Evolutionary conservation across 257 asterid species (phyloP), one percentile per base, ranked within the genome.

Genomic region (Henckelia pumila): DNA sequence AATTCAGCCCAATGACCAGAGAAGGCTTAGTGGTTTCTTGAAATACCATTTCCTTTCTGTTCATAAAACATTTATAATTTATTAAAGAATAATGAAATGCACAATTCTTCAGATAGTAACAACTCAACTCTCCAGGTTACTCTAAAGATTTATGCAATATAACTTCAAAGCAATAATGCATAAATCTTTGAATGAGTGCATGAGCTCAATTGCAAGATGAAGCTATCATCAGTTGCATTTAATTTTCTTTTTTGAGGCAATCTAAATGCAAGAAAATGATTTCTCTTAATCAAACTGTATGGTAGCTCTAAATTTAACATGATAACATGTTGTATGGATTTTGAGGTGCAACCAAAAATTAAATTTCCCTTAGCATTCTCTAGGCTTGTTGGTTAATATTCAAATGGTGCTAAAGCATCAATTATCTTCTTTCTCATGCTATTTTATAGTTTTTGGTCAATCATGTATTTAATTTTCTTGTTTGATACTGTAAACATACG

Each of bases 21-120:
- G 82, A 77, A 71, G 63, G 77, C 75, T 40, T 59, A 86, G 95
- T 88, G 83, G 74, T 70, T 50, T 61, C 52, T 74, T 40, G 30
- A 6, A 59, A 29, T 63, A 44, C 22, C 35, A 3, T 47, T 62
- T 19, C 50, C 52, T 25, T 62, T 61, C 37, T 70, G 61, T 35
- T 37, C 56, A 56, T 8, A 8, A 47, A 37, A 28, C 23, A 56
- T 64, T n/a, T 25, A 35, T 61, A 22, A 33, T 47, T 72, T 59
- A 49, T 37, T 37, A 59, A 49, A 14, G 55, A 25, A 71, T 35
- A 58, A 66, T 73, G 66, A 55, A 35, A 16, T 32, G 22, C 72
- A 21, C 58, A 60, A 57, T 56, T 64, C 33, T 73, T 64, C 71
- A 14, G 3, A 57, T 21, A 62, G 26, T 37, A 63, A 62, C 40